Evolutionary conservation across 805 yeast genomes (phyloP), one percentile per base, ranked within the genome.

Genomic region (Barnettozyma pratensis): DNA sequence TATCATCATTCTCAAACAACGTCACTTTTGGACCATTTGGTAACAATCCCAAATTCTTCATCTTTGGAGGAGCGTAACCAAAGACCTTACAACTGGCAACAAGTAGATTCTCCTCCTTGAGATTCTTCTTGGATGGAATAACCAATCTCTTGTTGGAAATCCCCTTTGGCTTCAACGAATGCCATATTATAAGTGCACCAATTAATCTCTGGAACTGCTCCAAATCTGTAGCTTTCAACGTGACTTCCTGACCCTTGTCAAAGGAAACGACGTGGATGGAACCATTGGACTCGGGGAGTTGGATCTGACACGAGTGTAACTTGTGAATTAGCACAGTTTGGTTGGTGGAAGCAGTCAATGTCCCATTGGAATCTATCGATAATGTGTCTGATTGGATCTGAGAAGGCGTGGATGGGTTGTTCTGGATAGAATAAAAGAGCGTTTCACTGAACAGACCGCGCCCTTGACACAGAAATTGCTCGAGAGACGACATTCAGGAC

Each of bases 81-180:
- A 66, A 85, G 1, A 85, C 72, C 59, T 79, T 80, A 57, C 85
- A 79, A 37, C 85, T 73, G 48, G 88, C 81, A 19, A 82, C 84
- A 44, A 84, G 65, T 11, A 84, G 58, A 53, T 65, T 65, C 30
- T 48, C 47, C 9, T 46, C 41, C 55, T 67, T 71, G 6, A 61
- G 63, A 39, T 47, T 59, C 27, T 49, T 53, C 29, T 55, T 41
- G 40, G 62, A 51, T 4, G 60, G 55, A n/a, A 51, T 44, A 5
- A n/a, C 25, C 25, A 56, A 38, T 37, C 46, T 50, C 57, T 81
- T 81, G 52, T 79, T 74, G 32, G 75, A 76, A 8, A 80, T 64
- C 0, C 85, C 84, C 39, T 64, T 68, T 6, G 79, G 77, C 48
- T 67, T 73, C 56, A 80, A 58, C 37, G 72, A 69, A 51, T 79